These are phyloP conservation scores for Ampelomyces quisqualis DNA, from an alignment of 2,329 filamentous ascomycete species.

Conservation along the genomic window DNA sequence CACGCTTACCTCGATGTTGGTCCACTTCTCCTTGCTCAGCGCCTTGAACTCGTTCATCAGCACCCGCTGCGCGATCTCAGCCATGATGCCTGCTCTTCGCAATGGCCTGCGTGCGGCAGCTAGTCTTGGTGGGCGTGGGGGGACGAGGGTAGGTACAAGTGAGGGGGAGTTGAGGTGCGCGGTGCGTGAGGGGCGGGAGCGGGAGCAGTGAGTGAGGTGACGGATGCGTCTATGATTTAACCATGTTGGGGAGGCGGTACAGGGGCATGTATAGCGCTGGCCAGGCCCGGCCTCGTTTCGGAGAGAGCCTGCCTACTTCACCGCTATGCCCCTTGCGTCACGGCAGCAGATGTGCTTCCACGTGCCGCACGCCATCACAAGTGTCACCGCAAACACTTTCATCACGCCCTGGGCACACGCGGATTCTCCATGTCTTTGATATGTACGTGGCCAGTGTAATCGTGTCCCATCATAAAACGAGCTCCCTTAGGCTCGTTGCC, in stretches of 20 bases:
- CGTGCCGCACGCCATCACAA: conserved; percentile 1
- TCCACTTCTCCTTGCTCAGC: conserved; percentile 88
- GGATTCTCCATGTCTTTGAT: no score
- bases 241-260: conserved; percentile 10
- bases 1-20: conserved; percentile 81
- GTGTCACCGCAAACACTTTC: conserved; percentile 8
- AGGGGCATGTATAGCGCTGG: conserved; percentile 20
- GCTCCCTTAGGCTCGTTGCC: not conserved
- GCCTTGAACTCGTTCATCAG: conserved; percentile 85
- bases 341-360: not conserved
- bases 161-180: not conserved
- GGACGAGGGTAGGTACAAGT: not conserved
- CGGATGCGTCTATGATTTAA: conserved; percentile 8
- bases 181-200: not conserved
- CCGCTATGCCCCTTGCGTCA: conserved; percentile 16
- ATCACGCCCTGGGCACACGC: no score
- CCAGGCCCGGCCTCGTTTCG: conserved; percentile 15
- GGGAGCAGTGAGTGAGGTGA: conserved; percentile 6
- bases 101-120: conserved; percentile 3
- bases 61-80: conserved; percentile 67
- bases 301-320: conserved; percentile 19
- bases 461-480: conserved; percentile 1
- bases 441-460: conserved; percentile 8
- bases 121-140: conserved; percentile 7
- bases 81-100: conserved; percentile 22